A percentile compares a stretch with the other conserved stretches of the same genome.
Evolutionary conservation across 2,329 filamentous ascomycete genomes (phyloP).

Genomic region (Trichoderma simmonsii): DNA sequence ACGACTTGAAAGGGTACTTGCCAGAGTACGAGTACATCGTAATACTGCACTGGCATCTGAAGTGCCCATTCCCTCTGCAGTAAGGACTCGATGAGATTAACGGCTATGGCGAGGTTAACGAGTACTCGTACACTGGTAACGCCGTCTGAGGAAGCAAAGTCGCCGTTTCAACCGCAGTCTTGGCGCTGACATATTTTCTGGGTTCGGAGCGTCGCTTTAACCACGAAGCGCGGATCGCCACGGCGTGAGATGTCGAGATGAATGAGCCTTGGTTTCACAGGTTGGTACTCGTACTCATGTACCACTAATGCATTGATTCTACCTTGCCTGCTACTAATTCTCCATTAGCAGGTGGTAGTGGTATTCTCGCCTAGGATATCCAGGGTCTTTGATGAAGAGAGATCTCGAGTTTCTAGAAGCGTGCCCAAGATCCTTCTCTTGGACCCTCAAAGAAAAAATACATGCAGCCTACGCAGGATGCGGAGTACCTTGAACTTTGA

Average conservation of each 20-base stretch:
- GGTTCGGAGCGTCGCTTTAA: neutral
- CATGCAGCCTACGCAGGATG: neutral
- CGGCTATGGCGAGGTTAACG: neutral
- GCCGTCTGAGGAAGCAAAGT: neutral
- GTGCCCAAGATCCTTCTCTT: neutral
- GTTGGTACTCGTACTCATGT: neutral
- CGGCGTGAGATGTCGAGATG: neutral
- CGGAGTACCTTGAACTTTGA: neutral
- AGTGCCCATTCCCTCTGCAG: neutral
- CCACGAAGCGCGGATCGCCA: neutral
- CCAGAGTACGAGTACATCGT: neutral
- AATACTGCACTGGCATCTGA: neutral
- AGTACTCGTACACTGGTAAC: neutral
- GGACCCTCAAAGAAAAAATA: neutral
- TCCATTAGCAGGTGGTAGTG: neutral
- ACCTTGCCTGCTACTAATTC: neutral
- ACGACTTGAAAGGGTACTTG: neutral
- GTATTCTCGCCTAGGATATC: neutral
- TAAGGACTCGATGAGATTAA: neutral
- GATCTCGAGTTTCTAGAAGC: conserved; percentile 11
- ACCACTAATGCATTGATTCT: neutral
- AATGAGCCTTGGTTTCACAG: neutral
- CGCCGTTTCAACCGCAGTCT: neutral
- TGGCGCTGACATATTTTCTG: neutral
- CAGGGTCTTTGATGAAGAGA: neutral